Base-by-base conservation (phyloP, 441 rosid species). In the Gossypium lobatum region DNA sequence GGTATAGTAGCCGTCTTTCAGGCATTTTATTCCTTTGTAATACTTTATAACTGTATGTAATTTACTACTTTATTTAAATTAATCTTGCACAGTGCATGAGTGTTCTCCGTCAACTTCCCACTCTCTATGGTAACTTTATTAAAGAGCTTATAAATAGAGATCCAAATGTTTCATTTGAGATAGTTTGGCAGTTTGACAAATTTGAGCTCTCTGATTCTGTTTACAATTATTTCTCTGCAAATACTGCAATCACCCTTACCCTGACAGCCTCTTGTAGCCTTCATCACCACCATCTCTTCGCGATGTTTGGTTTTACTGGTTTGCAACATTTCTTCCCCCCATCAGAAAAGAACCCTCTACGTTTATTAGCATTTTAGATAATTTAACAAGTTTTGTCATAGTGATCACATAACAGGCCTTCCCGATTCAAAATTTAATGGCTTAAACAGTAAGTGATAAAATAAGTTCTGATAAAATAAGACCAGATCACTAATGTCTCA, bases 1-100 rank as follows among this genome's bases (percentile, higher is more conserved):
- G 91, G 96, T 92, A 46, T 17, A 52, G 18, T 42, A 37, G 0
- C 58, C 2, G 61, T 55, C 28, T 26, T 42, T 63, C 25, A 17
- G n/a, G 7, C 37, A 31, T 31, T 31, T 31, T 31, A 31, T 31
- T 31, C 37, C 37, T 5, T 31, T 4, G 0, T 37, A 8, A 34
- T 63, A 37, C 4, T 5, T 4, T 64, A 10, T 3, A 17, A 20
- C 10, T 26, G 14, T 46, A 31, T 5, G 37, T 31, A 31, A 31
- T 31, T 31, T 31, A 5, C 7, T 31, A 4, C 37, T 31, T 4
- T 31, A 5, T 31, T 6, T 31, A 31, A 31, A 5, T 31, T 31
- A 31, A 31, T 31, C 37, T 31, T 31, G 37, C 37, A 31, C 37
- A 0, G 37, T 31, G 37, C 37, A 31, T 31, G 37, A 31, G 37